Percentiles rank a stretch among this genome's conserved stretches.
These are phyloP conservation scores for Punica granatum DNA, from an alignment of 345 rosid genomes.

Conservation along the genomic window DNA sequence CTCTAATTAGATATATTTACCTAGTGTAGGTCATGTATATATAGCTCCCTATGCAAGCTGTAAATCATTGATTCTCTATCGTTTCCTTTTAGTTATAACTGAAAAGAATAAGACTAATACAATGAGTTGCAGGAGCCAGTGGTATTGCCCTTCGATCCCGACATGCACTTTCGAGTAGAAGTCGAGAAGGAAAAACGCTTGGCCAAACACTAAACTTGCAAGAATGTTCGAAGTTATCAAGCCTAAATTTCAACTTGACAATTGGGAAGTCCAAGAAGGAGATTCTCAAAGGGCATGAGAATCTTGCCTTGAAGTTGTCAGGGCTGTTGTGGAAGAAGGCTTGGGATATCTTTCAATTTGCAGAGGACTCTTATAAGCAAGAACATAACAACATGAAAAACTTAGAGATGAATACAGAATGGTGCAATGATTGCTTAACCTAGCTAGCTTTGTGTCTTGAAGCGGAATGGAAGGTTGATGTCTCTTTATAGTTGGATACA, in stretches of 20 bases:
- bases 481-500: too few species aligned
- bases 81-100: slow-evolving; percentile 41
- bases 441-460: too few species aligned
- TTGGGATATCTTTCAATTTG: slow-evolving; percentile 24
- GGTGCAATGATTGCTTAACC: too few species aligned
- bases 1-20: too few species aligned
- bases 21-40: too few species aligned
- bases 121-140: slow-evolving; percentile 78
- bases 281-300: slow-evolving; percentile 47
- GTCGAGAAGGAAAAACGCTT: slow-evolving; percentile 77
- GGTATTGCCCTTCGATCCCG: slow-evolving; percentile 89
- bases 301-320: slow-evolving; percentile 33
- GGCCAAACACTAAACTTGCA: slow-evolving; percentile 56
- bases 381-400: slow-evolving; percentile 4
- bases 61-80: too few species aligned
- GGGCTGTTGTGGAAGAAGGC: slow-evolving; percentile 56
- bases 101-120: slow-evolving; percentile 55
- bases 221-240: slow-evolving; percentile 76
- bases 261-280: slow-evolving; percentile 43
- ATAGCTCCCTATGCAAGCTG: too few species aligned
- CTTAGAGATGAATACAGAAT: slow-evolving; percentile 14
- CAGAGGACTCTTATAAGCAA: slow-evolving; percentile 1
- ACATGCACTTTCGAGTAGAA: slow-evolving; percentile 79
- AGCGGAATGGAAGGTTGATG: too few species aligned
- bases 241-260: slow-evolving; percentile 41